Evolutionary conservation across 768 basidiomycete genomes (phyloP).

Genomic region (Cystobasidium onofrii): DNA sequence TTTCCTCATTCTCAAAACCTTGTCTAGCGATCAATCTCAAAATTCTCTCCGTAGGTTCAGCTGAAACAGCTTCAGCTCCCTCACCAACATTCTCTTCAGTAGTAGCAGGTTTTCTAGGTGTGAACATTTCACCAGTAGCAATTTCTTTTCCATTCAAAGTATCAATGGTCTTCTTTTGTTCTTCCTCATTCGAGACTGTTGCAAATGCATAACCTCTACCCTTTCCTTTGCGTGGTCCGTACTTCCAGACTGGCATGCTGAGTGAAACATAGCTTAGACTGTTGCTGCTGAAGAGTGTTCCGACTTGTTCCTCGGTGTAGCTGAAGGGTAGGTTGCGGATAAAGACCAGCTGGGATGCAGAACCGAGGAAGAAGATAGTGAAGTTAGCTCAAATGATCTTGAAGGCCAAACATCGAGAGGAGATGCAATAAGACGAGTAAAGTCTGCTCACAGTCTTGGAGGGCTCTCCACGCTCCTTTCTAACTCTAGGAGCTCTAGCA

Average conservation of each 20-base stretch:
- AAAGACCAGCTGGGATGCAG: slow-evolving; percentile 53
- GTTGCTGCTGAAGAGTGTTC: slow-evolving; percentile 73
- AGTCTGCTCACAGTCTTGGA: slow-evolving; percentile 59
- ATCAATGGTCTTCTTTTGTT: slow-evolving; percentile 76
- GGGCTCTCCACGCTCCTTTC: slow-evolving; percentile 56
- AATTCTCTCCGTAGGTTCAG: slow-evolving; percentile 1
- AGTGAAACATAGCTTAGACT: slow-evolving; percentile 45
- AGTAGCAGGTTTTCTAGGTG: neutral
- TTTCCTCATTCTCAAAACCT: slow-evolving; percentile 28
- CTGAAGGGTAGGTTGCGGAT: slow-evolving; percentile 95
- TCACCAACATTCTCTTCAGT: neutral
- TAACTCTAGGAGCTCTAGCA: slow-evolving; percentile 52
- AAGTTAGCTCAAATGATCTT: too few relatives aligned
- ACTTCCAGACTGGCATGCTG: slow-evolving; percentile 48
- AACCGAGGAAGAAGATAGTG: neutral
- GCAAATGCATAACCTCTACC: slow-evolving; percentile 90
- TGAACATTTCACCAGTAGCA: slow-evolving; percentile 43
- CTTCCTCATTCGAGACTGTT: slow-evolving; percentile 66
- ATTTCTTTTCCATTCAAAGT: slow-evolving; percentile 76
- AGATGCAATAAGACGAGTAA: too few relatives aligned
- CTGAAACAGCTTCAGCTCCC: neutral
- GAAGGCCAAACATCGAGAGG: neutral
- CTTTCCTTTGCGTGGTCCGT: slow-evolving; percentile 56
- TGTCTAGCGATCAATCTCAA: slow-evolving; percentile 24
- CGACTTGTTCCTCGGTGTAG: slow-evolving; percentile 73